Percentiles rank a stretch among this genome's conserved stretches.
phyloP scores from a whole-genome alignment of 1,284 basidiomycete genomes.

The Ustilago lituana region DNA sequence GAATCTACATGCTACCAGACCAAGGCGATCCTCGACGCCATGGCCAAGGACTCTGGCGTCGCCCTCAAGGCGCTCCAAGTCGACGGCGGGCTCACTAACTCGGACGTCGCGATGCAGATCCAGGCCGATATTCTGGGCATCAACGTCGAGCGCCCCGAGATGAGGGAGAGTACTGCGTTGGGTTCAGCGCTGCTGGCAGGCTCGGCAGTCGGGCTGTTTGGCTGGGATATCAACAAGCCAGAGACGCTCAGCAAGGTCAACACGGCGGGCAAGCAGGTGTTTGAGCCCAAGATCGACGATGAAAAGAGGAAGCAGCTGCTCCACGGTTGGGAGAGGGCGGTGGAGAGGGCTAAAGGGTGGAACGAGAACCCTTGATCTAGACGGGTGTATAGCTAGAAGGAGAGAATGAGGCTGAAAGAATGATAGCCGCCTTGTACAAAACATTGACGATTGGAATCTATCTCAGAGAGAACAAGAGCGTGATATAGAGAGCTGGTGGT shows the following conservation, averaged over 20 bases:
- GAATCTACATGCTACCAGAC: constrained; percentile 86
- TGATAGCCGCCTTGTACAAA: no score
- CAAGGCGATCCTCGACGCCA: constrained; percentile 90
- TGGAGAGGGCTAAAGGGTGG: constrained; percentile 59
- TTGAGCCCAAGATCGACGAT: constrained; percentile 74
- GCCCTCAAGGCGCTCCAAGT: constrained; percentile 86
- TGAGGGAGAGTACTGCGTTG: constrained; percentile 97
- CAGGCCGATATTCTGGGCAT: constrained; percentile 94
- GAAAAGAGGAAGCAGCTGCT: constrained; percentile 67
- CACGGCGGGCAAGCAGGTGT: constrained; percentile 80
- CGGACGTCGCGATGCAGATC: constrained; percentile 83
- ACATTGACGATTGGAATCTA: no score
- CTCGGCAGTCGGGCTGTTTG: constrained; percentile 84
- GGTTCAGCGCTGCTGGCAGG: constrained; percentile 97
- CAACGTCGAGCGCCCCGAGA: constrained; percentile 87
- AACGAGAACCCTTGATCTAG: constrained; percentile 47
- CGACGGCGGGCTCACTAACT: constrained; percentile 74
- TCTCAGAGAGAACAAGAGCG: no score
- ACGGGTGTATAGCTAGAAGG: not conserved
- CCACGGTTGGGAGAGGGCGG: constrained; percentile 60
- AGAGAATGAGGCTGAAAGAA: no score
- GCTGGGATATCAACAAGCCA: constrained; percentile 89
- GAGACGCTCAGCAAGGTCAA: constrained; percentile 90
- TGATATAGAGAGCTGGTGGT: no score
- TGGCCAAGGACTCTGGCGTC: constrained; percentile 81